A percentile compares a stretch with the other conserved stretches of the same genome.
Evolutionary conservation across 495 filamentous ascomycete species (phyloP).

Genomic region (Neurospora pannonica): DNA sequence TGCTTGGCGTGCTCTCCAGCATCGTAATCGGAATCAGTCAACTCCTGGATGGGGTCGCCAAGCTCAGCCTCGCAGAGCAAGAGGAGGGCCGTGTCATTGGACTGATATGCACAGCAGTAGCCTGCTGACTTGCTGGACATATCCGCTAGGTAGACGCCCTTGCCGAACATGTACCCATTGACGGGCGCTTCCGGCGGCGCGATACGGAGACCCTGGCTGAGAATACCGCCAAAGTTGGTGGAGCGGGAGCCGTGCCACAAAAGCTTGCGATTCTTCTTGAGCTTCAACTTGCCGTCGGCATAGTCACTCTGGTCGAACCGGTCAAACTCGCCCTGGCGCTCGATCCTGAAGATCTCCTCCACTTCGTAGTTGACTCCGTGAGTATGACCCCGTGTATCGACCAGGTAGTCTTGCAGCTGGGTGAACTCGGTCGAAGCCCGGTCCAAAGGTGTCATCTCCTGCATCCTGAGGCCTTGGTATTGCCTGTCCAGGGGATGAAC

Average conservation of each 20-base stretch:
- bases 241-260: constrained; percentile 77
- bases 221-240: constrained; percentile 49
- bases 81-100: constrained; percentile 43
- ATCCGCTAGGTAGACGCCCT: constrained; percentile 87
- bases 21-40: constrained; percentile 40
- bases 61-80: constrained; percentile 76
- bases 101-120: constrained; percentile 52
- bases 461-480: constrained; percentile 57
- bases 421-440: constrained; percentile 49
- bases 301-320: constrained; percentile 52
- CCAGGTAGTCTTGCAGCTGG: constrained; percentile 55
- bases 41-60: constrained; percentile 57
- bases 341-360: constrained; percentile 75
- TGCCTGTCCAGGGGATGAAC: constrained; percentile 60
- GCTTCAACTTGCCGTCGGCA: constrained; percentile 13
- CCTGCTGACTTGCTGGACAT: constrained; percentile 64
- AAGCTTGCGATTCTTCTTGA: constrained; percentile 49
- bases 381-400: constrained; percentile 49
- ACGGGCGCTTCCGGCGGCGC: constrained; percentile 76
- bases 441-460: constrained; percentile 66
- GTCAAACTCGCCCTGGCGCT: constrained; percentile 61
- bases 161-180: constrained; percentile 71
- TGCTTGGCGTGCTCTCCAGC: constrained; percentile 55
- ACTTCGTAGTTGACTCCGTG: constrained; percentile 51
- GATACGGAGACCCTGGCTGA: constrained; percentile 77